Conservation (phyloP, 2,329 filamentous ascomycete species). For the Colletotrichum sp. region DNA sequence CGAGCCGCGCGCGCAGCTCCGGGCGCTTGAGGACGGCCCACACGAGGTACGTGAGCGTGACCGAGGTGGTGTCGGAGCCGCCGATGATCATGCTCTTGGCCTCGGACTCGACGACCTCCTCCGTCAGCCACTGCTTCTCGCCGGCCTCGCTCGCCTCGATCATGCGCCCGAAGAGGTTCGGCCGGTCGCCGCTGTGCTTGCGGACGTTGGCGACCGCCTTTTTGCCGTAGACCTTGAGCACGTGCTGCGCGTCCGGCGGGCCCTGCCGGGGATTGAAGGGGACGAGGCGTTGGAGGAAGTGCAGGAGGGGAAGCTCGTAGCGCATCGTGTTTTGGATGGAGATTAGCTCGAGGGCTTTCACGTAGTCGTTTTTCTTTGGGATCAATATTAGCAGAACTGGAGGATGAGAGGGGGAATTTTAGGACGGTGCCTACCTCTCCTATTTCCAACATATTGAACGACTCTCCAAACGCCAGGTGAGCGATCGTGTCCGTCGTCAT, state of each 20-base stretch:
- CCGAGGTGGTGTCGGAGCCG: conserved; percentile 57
- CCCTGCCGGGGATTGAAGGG: not conserved
- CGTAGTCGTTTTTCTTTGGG: not conserved
- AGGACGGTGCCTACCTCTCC: not conserved
- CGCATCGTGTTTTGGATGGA: not conserved
- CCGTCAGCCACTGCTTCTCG: not conserved
- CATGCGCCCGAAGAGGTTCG: not conserved
- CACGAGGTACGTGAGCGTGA: conserved; percentile 52
- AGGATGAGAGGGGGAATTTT: not conserved
- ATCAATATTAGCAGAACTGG: not conserved
- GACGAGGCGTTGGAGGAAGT: not conserved
- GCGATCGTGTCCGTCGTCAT: conserved; percentile 61
- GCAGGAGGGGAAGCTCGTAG: not conserved
- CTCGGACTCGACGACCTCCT: conserved; percentile 40
- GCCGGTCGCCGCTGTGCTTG: not conserved
- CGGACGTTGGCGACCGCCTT: not conserved
- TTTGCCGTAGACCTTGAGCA: not conserved
- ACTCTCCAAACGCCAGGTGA: conserved; percentile 59
- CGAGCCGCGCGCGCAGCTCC: conserved; percentile 32
- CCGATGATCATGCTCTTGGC: conserved; percentile 52
- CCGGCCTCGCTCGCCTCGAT: not conserved
- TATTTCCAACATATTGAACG: conserved; percentile 55
- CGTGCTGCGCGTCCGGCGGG: not conserved
- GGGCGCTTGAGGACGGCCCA: conserved; percentile 42
- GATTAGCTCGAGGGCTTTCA: not conserved